These are phyloP conservation scores for Ceratocystis cubensis DNA, from an alignment of 2,329 filamentous ascomycete genomes.

Conservation along the genomic window DNA sequence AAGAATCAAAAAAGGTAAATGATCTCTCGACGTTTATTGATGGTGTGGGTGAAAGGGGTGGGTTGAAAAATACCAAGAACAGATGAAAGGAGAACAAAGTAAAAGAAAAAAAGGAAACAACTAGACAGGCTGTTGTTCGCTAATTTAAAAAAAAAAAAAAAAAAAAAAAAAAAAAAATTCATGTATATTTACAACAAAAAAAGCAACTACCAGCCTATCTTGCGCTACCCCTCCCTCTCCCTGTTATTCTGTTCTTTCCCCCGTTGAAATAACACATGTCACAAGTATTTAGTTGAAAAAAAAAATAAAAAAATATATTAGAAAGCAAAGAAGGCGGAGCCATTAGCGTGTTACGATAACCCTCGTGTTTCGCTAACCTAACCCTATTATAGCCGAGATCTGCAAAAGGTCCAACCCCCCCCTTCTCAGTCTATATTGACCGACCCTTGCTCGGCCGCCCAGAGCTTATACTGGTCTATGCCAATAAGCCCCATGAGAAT, in stretches of 20 bases:
- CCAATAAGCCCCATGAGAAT: slow-evolving; percentile 12
- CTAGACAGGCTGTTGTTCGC: neutral
- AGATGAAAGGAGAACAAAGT: neutral
- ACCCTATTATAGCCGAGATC: neutral
- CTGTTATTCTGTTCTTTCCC: neutral
- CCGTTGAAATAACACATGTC: neutral
- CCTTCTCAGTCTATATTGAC: neutral
- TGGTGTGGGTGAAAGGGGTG: neutral
- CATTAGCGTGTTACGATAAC: neutral
- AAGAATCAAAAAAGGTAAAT: neutral
- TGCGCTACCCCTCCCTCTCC: neutral
- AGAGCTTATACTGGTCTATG: slow-evolving; percentile 14
- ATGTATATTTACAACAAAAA: too few species aligned
- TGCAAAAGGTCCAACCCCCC: neutral
- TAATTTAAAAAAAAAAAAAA: neutral
- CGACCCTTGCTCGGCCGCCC: neutral
- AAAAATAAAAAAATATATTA: neutral
- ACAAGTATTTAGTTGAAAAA: too few species aligned
- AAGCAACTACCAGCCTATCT: too few species aligned
- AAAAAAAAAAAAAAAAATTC: too few species aligned
- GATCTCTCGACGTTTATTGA: neutral
- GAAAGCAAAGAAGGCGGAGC: neutral
- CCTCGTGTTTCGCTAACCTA: too few species aligned
- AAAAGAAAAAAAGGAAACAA: neutral
- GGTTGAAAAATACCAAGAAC: neutral